Percentiles rank a stretch among this genome's conserved stretches.
Conservation (phyloP, 106 monocot genomes). For the Phalaenopsis aphrodite region DNA sequence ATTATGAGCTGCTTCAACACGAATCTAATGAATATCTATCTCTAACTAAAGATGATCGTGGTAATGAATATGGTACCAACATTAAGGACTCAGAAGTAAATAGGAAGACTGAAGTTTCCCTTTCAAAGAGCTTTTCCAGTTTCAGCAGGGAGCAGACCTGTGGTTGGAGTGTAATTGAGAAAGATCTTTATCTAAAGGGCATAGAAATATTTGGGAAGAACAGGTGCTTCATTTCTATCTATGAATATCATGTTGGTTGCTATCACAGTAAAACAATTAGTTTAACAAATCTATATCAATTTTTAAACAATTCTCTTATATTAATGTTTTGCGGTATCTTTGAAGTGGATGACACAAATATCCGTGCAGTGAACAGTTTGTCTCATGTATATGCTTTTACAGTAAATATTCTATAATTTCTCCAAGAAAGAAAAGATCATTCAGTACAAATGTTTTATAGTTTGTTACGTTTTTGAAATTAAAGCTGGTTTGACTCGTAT, state of each 20-base stretch:
- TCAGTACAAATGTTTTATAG: neutral
- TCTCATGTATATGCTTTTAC: neutral
- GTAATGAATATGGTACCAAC: conserved; percentile 9
- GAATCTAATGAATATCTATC: conserved; percentile 19
- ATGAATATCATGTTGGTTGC: neutral
- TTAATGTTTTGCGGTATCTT: neutral
- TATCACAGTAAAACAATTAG: neutral
- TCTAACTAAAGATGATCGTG: conserved; percentile 1
- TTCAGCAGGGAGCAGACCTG: conserved; percentile 11
- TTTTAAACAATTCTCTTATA: neutral
- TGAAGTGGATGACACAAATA: neutral
- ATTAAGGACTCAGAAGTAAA: conserved; percentile 13
- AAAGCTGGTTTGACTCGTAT: too few species aligned
- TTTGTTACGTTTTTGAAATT: neutral
- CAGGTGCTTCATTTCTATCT: conserved; percentile 35
- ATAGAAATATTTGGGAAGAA: conserved; percentile 94
- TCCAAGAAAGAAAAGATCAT: neutral
- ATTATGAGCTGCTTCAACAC: conserved; percentile 16
- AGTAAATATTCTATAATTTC: neutral
- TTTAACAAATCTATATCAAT: neutral
- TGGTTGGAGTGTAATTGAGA: conserved; percentile 75
- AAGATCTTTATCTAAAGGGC: conserved; percentile 87
- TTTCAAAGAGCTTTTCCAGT: conserved; percentile 7
- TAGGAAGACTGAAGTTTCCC: conserved; percentile 7
- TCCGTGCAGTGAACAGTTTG: neutral